Conservation (phyloP, 768 basidiomycete genomes). For the Gloeostereum incarnatum region DNA sequence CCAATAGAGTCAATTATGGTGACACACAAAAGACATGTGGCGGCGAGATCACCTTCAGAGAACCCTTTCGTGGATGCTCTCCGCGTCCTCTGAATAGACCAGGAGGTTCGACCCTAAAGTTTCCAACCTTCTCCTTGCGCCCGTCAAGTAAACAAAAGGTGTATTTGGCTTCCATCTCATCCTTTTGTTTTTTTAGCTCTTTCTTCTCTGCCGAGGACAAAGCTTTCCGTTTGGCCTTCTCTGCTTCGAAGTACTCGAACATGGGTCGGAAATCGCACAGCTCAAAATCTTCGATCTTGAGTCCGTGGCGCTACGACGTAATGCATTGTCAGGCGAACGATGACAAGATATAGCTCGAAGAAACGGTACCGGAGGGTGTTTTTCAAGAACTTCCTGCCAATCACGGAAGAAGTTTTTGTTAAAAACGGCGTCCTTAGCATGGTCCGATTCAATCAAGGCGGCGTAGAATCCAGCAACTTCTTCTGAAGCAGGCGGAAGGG, state of each 20-base stretch:
- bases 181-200: conserved; percentile 76
- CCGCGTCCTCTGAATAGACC: conserved; percentile 98
- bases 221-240: conserved; percentile 90
- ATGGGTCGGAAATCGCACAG: conserved; percentile 93
- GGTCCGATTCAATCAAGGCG: conserved; percentile 86
- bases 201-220: conserved; percentile 86
- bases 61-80: conserved; percentile 96
- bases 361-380: conserved; percentile 72
- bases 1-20: conserved; percentile 5
- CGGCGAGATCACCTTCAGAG: conserved; percentile 62
- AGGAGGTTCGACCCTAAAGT: conserved; percentile 97
- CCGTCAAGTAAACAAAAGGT: conserved; percentile 86
- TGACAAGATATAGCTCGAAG: conserved; percentile 3
- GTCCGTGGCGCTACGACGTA: conserved; percentile 48
- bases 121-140: conserved; percentile 95
- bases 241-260: conserved; percentile 85
- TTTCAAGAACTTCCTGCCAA: conserved; percentile 68
- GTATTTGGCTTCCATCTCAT: conserved; percentile 78
- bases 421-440: conserved; percentile 82
- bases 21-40: not conserved
- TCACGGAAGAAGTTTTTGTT: conserved; percentile 95
- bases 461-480: conserved; percentile 97
- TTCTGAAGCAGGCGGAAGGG: conserved; percentile 80
- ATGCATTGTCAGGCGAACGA: conserved; percentile 6
- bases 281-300: conserved; percentile 66